These are phyloP conservation scores for Lactuca sativa DNA, from an alignment of 129 eudicot species.

Conservation along the genomic window DNA sequence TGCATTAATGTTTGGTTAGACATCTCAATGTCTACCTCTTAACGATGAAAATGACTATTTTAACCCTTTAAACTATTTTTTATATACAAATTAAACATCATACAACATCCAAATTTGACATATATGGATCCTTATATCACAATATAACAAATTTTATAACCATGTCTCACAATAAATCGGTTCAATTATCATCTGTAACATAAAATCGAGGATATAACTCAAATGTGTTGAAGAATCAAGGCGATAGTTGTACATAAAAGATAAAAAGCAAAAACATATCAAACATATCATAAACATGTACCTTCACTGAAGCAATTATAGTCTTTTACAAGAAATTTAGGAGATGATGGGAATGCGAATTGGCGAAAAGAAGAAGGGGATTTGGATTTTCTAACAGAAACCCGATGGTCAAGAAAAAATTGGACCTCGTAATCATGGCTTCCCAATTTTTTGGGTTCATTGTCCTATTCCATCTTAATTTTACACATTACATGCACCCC, in stretches of 20 bases:
- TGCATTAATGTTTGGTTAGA: no score
- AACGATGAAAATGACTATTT: no score
- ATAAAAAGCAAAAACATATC: neutral
- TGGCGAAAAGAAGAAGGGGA: neutral
- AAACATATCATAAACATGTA: neutral
- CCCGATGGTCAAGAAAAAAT: slow-evolving; percentile 22
- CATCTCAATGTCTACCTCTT: no score
- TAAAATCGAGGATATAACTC: neutral
- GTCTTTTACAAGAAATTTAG: neutral
- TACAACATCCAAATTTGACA: no score
- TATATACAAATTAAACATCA: no score
- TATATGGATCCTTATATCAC: no score
- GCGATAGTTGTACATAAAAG: neutral
- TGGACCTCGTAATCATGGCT: slow-evolving; percentile 21
- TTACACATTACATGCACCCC: slow-evolving; percentile 35
- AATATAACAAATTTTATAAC: no score
- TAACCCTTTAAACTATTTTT: no score
- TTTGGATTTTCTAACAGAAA: slow-evolving; percentile 11
- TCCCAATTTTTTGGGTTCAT: slow-evolving; percentile 28
- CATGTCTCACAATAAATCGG: no score
- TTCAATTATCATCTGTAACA: neutral
- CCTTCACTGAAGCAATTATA: slow-evolving; percentile 4
- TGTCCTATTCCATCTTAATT: slow-evolving; percentile 25
- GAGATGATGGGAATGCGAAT: neutral
- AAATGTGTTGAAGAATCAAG: neutral